A percentile compares a stretch with the other conserved stretches of the same genome.
These are phyloP conservation scores for Domatiomyces globalis DNA, from an alignment of 2,329 filamentous ascomycete species.

Conservation along the genomic window DNA sequence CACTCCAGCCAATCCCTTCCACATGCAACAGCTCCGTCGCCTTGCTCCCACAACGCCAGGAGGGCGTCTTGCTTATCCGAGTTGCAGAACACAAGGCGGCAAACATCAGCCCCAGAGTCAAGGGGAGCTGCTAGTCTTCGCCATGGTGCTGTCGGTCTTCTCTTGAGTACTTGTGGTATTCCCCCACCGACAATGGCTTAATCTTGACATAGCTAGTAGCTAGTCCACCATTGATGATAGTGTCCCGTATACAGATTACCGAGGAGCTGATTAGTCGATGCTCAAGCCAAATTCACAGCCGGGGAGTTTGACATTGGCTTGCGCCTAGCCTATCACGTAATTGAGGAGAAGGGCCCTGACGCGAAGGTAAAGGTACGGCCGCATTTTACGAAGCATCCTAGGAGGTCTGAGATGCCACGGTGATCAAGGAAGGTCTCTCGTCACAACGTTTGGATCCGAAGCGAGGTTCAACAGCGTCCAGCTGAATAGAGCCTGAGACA, in stretches of 20 bases:
- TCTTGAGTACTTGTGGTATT: not conserved
- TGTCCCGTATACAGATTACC: not conserved
- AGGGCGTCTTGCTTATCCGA: not conserved
- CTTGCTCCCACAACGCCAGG: not conserved
- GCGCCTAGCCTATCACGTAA: not conserved
- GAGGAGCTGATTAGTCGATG: not conserved
- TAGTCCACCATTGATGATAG: not conserved
- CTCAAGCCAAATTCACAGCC: not conserved
- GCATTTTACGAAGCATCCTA: no score
- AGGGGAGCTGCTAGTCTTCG: no score
- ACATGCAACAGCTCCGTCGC: not conserved
- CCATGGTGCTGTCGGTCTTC: no score
- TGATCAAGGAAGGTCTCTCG: no score
- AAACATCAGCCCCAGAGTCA: no score
- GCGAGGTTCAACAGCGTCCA: no score
- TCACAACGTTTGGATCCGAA: no score
- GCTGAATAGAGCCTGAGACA: not conserved
- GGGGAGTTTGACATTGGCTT: not conserved
- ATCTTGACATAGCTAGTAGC: not conserved
- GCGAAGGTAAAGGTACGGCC: not conserved
- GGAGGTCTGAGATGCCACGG: no score
- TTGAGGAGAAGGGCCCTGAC: not conserved
- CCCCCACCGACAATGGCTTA: not conserved
- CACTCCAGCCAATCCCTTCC: not conserved
- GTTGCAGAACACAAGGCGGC: not conserved